Percentiles rank a stretch among this genome's conserved stretches.
phyloP scores from a whole-genome alignment of 352 stramenopile species.

The Globisporangium nagaii region DNA sequence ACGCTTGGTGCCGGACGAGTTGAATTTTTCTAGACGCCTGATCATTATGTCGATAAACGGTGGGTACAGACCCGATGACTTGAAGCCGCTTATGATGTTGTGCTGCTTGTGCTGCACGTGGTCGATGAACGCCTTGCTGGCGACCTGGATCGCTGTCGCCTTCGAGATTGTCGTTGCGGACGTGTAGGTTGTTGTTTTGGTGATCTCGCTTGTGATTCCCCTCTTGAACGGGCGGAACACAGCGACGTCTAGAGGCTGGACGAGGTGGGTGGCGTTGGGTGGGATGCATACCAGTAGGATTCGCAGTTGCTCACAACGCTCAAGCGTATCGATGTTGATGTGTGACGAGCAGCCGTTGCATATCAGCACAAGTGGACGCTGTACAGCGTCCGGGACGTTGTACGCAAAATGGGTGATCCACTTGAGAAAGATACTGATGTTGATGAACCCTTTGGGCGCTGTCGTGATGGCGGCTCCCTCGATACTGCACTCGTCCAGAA shows the following conservation, averaged over 20 bases:
- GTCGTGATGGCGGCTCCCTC: not conserved
- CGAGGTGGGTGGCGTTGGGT: conserved; percentile 3
- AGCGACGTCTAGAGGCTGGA: conserved; percentile 6
- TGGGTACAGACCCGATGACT: conserved; percentile 1
- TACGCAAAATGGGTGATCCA: not conserved
- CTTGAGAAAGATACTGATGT: not conserved
- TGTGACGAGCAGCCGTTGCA: not conserved
- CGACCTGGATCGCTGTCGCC: not conserved
- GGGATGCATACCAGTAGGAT: not conserved
- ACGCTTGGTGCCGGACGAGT: not conserved
- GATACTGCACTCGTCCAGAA: not conserved
- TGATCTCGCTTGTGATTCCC: conserved; percentile 1
- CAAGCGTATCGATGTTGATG: not conserved
- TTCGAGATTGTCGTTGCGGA: not conserved
- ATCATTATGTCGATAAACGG: conserved; percentile 6
- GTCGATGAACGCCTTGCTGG: conserved; percentile 5
- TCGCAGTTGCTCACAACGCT: not conserved
- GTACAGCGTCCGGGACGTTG: not conserved
- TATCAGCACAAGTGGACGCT: not conserved
- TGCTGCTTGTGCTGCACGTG: conserved; percentile 2
- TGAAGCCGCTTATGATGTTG: conserved; percentile 6
- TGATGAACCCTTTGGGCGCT: not conserved
- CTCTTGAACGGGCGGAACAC: conserved; percentile 1
- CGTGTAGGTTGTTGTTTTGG: not conserved
- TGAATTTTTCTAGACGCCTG: conserved; percentile 4